Conservation (phyloP, 371 early-diverging fungal species). For the Enterospora canceri region DNA sequence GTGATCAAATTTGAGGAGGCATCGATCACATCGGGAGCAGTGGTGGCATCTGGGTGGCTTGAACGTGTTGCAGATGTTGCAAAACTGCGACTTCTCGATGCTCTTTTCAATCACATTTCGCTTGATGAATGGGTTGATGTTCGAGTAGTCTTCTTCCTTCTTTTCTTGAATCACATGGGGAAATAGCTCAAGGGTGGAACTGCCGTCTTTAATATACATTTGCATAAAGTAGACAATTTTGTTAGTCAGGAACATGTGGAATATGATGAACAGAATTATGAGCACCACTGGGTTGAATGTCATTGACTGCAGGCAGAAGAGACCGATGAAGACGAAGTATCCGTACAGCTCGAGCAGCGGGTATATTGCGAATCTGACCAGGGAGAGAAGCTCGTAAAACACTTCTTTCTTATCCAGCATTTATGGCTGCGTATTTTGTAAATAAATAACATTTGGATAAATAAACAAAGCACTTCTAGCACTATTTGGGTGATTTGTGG, state of each 20-base stretch:
- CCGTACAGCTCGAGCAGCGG: constrained; percentile 43
- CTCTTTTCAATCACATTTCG: constrained; percentile 34
- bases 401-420: not conserved
- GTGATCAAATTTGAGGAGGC: constrained; percentile 57
- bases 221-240: constrained; percentile 45
- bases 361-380: constrained; percentile 9
- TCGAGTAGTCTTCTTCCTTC: constrained; percentile 2
- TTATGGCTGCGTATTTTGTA: no score
- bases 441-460: no score
- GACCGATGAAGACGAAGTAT: constrained; percentile 48
- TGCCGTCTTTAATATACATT: constrained; percentile 35
- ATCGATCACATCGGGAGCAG: constrained; percentile 55
- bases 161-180: constrained; percentile 15
- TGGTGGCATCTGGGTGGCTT: constrained; percentile 58
- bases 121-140: constrained; percentile 52
- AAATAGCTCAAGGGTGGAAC: constrained; percentile 44
- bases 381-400: not conserved
- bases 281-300: constrained; percentile 13
- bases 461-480: no score
- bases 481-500: no score
- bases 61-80: constrained; percentile 55
- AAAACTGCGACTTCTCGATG: constrained; percentile 36
- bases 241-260: constrained; percentile 29
- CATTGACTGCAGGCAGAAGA: constrained; percentile 36
- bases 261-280: constrained; percentile 39